phyloP scores from a whole-genome alignment of 805 yeast genomes.

The Saccharomyces cerevisiae region DNA sequence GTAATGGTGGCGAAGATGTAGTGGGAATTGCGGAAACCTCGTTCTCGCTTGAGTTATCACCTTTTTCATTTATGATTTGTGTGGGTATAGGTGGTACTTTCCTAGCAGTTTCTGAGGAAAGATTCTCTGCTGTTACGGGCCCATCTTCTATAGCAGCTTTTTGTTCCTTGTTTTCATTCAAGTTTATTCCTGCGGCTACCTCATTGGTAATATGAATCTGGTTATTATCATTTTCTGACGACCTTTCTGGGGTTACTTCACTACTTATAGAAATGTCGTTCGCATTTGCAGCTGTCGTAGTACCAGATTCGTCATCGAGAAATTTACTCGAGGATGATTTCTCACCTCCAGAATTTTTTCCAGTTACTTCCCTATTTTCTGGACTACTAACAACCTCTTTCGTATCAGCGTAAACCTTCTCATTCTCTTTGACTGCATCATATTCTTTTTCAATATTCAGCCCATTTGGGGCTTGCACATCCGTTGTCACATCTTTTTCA shows the following conservation, averaged over 20 bases:
- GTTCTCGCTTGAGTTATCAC: neutral
- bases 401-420: neutral
- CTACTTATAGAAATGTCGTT: neutral
- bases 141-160: neutral
- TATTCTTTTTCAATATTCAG: neutral
- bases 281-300: neutral
- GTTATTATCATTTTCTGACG: neutral
- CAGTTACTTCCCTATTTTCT: neutral
- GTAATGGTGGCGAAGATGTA: conserved; percentile 19
- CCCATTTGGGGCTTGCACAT: neutral
- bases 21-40: neutral
- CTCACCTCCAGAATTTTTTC: neutral
- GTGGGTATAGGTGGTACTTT: neutral
- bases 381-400: neutral
- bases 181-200: neutral
- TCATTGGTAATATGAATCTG: neutral
- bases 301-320: neutral
- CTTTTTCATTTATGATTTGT: neutral
- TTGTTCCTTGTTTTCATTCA: neutral
- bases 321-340: neutral
- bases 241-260: neutral
- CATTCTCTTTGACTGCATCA: neutral
- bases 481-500: neutral
- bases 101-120: neutral
- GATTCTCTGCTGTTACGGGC: neutral